Evolutionary conservation across 2,329 filamentous ascomycete species (phyloP).

Genomic region (Apiospora pterosperma): DNA sequence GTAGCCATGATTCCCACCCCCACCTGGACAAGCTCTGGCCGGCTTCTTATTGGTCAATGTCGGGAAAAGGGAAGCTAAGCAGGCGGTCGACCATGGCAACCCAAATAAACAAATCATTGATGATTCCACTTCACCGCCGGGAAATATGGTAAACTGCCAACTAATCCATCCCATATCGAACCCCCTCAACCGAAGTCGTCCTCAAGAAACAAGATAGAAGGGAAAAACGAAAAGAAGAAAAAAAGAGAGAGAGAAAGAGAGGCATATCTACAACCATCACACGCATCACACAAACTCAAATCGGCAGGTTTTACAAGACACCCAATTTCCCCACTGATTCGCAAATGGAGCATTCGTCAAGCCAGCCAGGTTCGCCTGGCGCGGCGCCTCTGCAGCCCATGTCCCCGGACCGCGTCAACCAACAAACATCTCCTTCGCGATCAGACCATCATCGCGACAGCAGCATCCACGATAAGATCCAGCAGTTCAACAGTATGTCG

Average conservation of each 20-base stretch:
- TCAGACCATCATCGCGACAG: constrained; percentile 22
- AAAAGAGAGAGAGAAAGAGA: neutral
- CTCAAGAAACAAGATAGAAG: neutral
- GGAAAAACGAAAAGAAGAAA: too few species aligned
- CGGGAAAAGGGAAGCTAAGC: neutral
- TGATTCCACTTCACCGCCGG: neutral
- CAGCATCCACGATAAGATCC: constrained; percentile 31
- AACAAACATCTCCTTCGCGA: constrained; percentile 21
- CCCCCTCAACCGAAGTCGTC: neutral
- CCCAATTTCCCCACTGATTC: neutral
- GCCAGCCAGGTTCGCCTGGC: constrained; percentile 14
- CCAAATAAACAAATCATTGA: neutral
- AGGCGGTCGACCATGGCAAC: neutral
- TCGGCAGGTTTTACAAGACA: neutral
- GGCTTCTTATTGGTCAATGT: neutral
- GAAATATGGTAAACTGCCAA: neutral
- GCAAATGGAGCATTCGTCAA: neutral
- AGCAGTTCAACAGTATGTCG: constrained; percentile 28
- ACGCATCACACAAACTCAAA: neutral
- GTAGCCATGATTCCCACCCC: neutral
- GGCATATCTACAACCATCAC: neutral
- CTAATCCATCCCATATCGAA: neutral
- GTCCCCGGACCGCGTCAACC: constrained; percentile 27
- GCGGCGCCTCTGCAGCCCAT: constrained; percentile 23
- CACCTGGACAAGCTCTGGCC: neutral